Evolutionary conservation across 108 stramenopile species (phyloP).

Genomic region (Nitzschia sp.): DNA sequence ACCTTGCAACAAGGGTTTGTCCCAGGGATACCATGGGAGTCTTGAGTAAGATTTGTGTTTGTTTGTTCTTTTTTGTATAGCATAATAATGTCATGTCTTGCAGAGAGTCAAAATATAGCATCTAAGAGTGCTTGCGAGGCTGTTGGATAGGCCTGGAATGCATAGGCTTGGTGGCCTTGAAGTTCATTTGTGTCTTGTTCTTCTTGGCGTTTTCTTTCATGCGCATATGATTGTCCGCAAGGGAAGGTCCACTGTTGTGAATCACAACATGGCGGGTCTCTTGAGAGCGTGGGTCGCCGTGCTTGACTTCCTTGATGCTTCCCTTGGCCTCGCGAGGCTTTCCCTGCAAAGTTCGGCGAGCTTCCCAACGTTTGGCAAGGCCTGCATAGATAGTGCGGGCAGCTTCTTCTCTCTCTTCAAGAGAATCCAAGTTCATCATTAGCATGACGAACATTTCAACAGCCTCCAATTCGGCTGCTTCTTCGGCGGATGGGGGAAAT

Average conservation of each 20-base stretch:
- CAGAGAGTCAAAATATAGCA: background rate
- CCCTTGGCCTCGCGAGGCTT: conserved; percentile 35
- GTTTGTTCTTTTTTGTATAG: background rate
- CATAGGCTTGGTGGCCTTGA: background rate
- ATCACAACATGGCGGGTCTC: conserved; percentile 21
- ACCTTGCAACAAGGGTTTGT: too few relatives aligned
- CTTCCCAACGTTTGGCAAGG: conserved; percentile 54
- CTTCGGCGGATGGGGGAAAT: conserved; percentile 51
- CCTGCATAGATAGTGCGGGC: conserved; percentile 32
- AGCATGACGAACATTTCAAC: conserved; percentile 44
- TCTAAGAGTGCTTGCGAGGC: conserved; percentile 36
- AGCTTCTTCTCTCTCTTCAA: conserved; percentile 56
- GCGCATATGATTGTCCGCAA: conserved; percentile 16
- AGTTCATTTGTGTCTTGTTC: conserved; percentile 14
- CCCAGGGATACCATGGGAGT: background rate
- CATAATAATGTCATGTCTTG: background rate
- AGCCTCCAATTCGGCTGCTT: conserved; percentile 62
- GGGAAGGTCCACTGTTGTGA: conserved; percentile 8
- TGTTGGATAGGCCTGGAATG: conserved; percentile 41
- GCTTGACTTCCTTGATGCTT: conserved; percentile 15
- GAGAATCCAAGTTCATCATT: conserved; percentile 41
- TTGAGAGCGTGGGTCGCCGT: conserved; percentile 6
- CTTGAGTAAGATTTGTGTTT: background rate
- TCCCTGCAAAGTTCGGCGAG: conserved; percentile 41
- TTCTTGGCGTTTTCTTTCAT: conserved; percentile 13